phyloP scores from a whole-genome alignment of 2,329 filamentous ascomycete species.

The Aureobasidium sp. region DNA sequence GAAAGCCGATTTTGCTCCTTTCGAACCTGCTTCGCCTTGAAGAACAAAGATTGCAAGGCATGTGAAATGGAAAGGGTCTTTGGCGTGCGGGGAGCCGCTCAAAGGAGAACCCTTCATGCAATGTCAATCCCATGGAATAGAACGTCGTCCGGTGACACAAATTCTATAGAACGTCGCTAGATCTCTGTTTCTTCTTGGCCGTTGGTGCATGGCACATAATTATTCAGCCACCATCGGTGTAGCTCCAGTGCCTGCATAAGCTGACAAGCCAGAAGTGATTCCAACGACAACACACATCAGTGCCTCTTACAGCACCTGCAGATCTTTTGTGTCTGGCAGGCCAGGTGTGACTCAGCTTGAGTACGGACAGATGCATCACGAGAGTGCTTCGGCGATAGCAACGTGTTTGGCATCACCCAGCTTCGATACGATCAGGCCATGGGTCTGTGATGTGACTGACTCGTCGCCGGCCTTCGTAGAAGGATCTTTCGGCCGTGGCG shows the following conservation, averaged over 20 bases:
- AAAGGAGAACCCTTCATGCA: background rate
- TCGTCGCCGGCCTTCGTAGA: background rate
- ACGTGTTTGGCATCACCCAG: background rate
- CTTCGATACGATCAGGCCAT: background rate
- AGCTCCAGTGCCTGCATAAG: slow-evolving; percentile 10
- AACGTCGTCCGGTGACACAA: slow-evolving; percentile 8
- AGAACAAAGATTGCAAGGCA: background rate
- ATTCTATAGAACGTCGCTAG: background rate
- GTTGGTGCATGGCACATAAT: slow-evolving; percentile 4
- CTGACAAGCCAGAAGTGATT: background rate
- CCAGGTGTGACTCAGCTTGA: background rate
- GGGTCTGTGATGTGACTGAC: background rate
- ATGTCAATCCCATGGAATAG: background rate
- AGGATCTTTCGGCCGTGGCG: background rate
- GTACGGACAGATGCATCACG: too few species aligned
- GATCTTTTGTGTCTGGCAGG: background rate
- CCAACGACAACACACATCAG: background rate
- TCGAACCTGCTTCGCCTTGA: background rate
- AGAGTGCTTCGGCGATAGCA: background rate
- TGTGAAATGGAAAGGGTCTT: background rate
- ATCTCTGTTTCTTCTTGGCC: slow-evolving; percentile 5
- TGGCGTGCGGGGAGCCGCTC: slow-evolving; percentile 7
- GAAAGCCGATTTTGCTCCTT: background rate
- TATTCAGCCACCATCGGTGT: slow-evolving; percentile 11
- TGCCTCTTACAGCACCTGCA: background rate